Evolutionary conservation across 2,329 filamentous ascomycete genomes (phyloP), one percentile per base, ranked within the genome.

Genomic region (Neoascochyta sp.): DNA sequence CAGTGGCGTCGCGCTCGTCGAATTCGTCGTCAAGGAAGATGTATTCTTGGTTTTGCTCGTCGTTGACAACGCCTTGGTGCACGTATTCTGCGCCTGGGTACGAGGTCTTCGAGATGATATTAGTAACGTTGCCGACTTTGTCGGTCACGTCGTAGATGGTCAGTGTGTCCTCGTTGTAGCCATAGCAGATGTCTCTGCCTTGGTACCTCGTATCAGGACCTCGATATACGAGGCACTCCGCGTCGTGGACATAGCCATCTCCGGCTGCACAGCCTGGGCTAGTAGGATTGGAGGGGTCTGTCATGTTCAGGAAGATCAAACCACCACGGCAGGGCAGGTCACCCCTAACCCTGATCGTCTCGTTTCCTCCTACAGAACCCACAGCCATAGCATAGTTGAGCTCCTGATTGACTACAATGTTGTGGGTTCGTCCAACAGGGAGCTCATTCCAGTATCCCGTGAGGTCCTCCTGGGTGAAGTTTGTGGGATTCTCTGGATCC

Each of bases 171-270:
- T 73, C 71, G 56, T 74, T 74, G 64, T 73, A 74, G 19, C 64
- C 68, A 50, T 71, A 73, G 65, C 73, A 76, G 41, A 76, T 73
- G 20, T 76, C 69, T 3, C 62, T 60, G 15, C 65, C 69, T 7
- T 55, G 50, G 54, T 71, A 76, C 16, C 60, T 45, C 17, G 50
- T 52, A 36, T 74, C 66, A 1, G 73, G 71, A 0, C 73, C 73
- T 4, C 62, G 64, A 58, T 74, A 74, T 17, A 71, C 65, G 13
- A 78, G 57, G 50, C 74, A 78, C 57, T 79, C 73, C 2, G 75
- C 74, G 42, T 78, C 75, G 51, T 78, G 74, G 9, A 77, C 73
- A 50, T 78, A 78, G 36, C 73, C 74, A 48, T 76, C 74, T 10
- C 65, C 52, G 13, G 65, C 58, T 4, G 69, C 69, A 44, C 74